Base-by-base conservation (phyloP, 495 filamentous ascomycete species). In the Copromyces sp. region DNA sequence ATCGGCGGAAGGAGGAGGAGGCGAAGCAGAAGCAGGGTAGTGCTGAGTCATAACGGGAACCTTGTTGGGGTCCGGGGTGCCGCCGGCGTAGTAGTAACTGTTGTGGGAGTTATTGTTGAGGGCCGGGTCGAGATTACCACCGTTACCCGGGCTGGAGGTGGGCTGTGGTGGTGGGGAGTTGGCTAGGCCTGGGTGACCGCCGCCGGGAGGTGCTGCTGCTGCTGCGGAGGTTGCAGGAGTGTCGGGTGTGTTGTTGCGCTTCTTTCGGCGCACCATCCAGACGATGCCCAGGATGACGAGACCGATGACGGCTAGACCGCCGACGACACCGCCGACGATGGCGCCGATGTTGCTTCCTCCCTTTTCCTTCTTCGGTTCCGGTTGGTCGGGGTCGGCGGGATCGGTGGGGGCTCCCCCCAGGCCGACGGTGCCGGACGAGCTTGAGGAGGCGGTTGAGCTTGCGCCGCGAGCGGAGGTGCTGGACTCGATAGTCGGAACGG, bases 291-390 rank as follows among this genome's bases (percentile, higher is more conserved):
- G 69, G 8, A 75, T 80, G 70, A 82, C 75, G n/a, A 86, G 75
- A 8, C 78, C 80, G n/a, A 84, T 73, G 29, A 77, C 81, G 11
- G 74, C 85, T 39, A 86, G 77, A 29, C 84, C 86, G 40, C 86
- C 86, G 8, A 87, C 80, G 35, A 83, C 82, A 44, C 86, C 86
- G 14, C 86, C 86, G 9, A 82, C 83, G 53, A 87, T 84, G 68
- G 84, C 80, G 17, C 82, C 83, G 29, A 82, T 71, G 35, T 78
- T 79, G 1, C 77, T 79, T n/a, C 77, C 76, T 3, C 80, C 81
- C 0, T 59, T 39, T 3, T 47, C 72, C 29, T 39, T 69, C 70
- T 71, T 73, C 39, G 69, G 71, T 3, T 32, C 47, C 3, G 73
- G 5, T 24, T 73, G n/a, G 32, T 42, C 38, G 20, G 71, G 29